Percentiles rank a stretch among this genome's conserved stretches.
phyloP scores from a whole-genome alignment of 2,329 filamentous ascomycete genomes.

The Hortaea sp. region DNA sequence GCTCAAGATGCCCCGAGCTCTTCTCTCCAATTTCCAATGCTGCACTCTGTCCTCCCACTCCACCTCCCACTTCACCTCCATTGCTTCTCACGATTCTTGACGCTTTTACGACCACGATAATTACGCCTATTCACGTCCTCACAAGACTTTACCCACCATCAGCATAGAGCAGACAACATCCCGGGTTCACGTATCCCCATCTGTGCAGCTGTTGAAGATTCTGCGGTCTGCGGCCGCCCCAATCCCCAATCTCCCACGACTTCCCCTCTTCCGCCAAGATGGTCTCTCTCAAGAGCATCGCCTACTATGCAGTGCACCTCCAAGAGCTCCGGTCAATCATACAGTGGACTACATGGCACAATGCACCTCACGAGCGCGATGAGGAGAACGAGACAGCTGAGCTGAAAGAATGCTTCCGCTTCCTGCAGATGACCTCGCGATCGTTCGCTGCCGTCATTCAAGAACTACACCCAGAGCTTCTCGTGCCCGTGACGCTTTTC shows the following conservation, averaged over 20 bases:
- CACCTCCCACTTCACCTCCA: not conserved
- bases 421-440: conserved; percentile 78
- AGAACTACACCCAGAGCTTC: conserved; percentile 87
- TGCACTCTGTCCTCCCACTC: not conserved
- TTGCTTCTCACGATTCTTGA: not conserved
- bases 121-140: not conserved
- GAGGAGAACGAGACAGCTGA: conserved; percentile 62
- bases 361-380: conserved; percentile 79
- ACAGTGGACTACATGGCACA: conserved; percentile 76
- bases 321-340: conserved; percentile 28
- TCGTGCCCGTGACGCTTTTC: conserved; percentile 82
- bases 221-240: not conserved
- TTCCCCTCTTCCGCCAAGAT: conserved; percentile 8
- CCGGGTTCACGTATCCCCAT: not conserved
- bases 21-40: not conserved
- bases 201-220: not conserved
- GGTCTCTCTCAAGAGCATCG: conserved; percentile 20
- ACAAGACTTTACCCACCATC: not conserved
- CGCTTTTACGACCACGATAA: not conserved
- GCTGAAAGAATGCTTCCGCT: conserved; percentile 74
- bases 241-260: not conserved
- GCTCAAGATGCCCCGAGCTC: too few species aligned
- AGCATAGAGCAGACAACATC: not conserved
- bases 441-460: conserved; percentile 91
- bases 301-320: conserved; percentile 27